Evolutionary conservation across 495 filamentous ascomycete species (phyloP).

Genomic region (Penicillium waksmanii): DNA sequence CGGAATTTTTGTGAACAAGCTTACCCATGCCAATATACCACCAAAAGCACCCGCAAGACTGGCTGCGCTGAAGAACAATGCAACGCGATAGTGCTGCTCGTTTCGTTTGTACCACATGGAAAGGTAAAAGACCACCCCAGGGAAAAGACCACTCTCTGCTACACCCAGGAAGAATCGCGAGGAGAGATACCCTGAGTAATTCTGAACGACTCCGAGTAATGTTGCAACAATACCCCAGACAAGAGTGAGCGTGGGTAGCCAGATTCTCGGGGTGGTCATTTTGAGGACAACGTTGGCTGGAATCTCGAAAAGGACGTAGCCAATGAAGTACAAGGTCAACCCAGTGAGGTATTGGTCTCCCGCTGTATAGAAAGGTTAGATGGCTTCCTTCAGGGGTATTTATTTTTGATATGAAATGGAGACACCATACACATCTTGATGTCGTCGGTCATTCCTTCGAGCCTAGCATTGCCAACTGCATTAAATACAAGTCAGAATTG

Average conservation of each 20-base stretch:
- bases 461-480: conserved; percentile 57
- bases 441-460: conserved; percentile 67
- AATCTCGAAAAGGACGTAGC: conserved; percentile 73
- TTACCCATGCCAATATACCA: conserved; percentile 68
- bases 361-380: conserved; percentile 32
- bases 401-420: neutral
- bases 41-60: conserved; percentile 81
- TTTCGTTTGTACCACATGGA: conserved; percentile 82
- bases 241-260: conserved; percentile 59
- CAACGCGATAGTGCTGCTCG: conserved; percentile 72
- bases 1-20: neutral
- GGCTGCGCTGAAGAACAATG: conserved; percentile 75
- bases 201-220: conserved; percentile 69
- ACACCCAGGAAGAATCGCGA: conserved; percentile 53
- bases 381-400: neutral
- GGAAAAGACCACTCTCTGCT: conserved; percentile 62
- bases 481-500: conserved; percentile 20
- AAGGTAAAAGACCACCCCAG: conserved; percentile 81
- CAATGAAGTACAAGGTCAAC: conserved; percentile 75
- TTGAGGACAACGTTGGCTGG: conserved; percentile 78
- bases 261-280: conserved; percentile 65
- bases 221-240: conserved; percentile 70
- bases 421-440: conserved; percentile 58
- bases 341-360: conserved; percentile 74
- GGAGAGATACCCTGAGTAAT: conserved; percentile 64